Percentiles rank a stretch among this genome's conserved stretches.
These are phyloP conservation scores for Lentithecium fluviatile DNA, from an alignment of 495 filamentous ascomycete genomes.

Conservation along the genomic window DNA sequence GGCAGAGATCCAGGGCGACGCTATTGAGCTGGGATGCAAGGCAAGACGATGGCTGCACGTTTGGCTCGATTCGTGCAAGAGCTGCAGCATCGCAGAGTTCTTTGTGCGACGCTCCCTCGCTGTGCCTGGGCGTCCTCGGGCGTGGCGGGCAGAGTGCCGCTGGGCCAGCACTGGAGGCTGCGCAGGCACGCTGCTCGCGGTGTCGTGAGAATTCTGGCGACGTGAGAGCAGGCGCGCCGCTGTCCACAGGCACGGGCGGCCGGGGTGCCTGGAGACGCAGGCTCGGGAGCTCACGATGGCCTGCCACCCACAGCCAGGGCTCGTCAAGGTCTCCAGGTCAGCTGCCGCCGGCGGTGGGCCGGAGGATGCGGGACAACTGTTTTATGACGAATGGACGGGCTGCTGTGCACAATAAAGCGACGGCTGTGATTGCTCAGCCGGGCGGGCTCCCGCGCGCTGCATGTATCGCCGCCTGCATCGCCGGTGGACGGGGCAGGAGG, in stretches of 20 bases:
- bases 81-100: constrained; percentile 25
- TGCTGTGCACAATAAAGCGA: background rate
- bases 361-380: no score
- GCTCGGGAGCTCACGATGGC: background rate
- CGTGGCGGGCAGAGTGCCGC: no score
- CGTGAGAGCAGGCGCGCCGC: no score
- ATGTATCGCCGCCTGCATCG: background rate
- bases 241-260: background rate
- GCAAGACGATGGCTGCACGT: constrained; percentile 26
- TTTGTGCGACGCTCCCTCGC: constrained; percentile 14
- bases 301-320: background rate
- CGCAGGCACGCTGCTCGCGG: no score
- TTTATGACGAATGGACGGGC: no score
- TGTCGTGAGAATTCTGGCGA: no score
- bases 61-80: constrained; percentile 30
- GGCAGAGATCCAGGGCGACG: no score
- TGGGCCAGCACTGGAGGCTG: no score
- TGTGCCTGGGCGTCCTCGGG: background rate
- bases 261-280: background rate
- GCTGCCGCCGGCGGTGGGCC: no score
- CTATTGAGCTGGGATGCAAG: background rate
- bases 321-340: no score
- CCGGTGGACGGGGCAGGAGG: background rate
- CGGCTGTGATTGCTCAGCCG: constrained; percentile 15
- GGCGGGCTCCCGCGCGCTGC: no score